These are phyloP conservation scores for Malus asiatica DNA, from an alignment of 306 rosid genomes.

Conservation along the genomic window DNA sequence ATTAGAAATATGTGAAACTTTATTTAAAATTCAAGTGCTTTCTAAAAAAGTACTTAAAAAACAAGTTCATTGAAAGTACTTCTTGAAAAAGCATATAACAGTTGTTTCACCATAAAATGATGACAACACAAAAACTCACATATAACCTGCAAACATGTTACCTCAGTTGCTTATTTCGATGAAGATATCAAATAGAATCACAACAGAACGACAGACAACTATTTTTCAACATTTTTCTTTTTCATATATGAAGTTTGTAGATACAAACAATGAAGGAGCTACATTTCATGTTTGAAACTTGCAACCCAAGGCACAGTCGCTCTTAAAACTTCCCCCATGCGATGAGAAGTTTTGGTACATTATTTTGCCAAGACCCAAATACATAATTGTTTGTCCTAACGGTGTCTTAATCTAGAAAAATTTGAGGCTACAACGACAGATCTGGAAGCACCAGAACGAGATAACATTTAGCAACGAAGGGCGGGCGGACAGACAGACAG, in stretches of 20 bases:
- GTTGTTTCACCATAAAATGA: neutral
- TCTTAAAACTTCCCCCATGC: conserved; percentile 16
- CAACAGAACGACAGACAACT: neutral
- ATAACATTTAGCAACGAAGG: conserved; percentile 15
- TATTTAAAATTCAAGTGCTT: neutral
- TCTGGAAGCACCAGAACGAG: conserved; percentile 42
- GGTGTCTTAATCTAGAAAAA: conserved; percentile 21
- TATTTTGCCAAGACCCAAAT: conserved; percentile 18
- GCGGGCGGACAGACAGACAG: neutral
- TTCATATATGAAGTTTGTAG: conserved; percentile 9
- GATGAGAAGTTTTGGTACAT: conserved; percentile 13
- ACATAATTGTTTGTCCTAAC: conserved; percentile 12
- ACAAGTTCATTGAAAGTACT: neutral
- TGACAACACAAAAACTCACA: neutral
- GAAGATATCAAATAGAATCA: too few relatives aligned
- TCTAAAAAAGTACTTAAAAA: too few relatives aligned
- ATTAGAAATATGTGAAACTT: neutral
- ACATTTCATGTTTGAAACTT: conserved; percentile 23
- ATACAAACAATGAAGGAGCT: conserved; percentile 25
- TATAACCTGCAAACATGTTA: too few relatives aligned
- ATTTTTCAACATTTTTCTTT: neutral
- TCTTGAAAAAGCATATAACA: too few relatives aligned
- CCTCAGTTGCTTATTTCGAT: too few relatives aligned
- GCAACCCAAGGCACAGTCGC: conserved; percentile 12
- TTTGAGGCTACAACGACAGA: conserved; percentile 28